Conservation (phyloP, 2,329 filamentous ascomycete genomes). For the Achaetomium macrosporum region DNA sequence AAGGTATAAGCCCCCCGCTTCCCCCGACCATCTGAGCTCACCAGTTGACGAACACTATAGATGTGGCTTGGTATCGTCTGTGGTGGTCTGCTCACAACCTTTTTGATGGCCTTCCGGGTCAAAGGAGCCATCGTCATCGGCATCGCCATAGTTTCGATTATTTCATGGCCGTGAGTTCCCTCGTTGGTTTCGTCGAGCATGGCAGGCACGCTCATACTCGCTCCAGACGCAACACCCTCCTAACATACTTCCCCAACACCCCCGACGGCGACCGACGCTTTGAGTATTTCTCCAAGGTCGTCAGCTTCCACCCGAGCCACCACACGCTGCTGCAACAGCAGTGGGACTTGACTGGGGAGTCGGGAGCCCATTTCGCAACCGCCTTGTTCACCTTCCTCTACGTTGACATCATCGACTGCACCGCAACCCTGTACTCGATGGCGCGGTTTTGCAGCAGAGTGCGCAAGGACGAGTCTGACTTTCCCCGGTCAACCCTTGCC, state of each 20-base stretch:
- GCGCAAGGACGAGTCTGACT: constrained; percentile 61
- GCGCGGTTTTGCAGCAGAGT: constrained; percentile 62
- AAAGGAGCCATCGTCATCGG: constrained; percentile 71
- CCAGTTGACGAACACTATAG: constrained; percentile 31
- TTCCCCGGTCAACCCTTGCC: constrained; percentile 76
- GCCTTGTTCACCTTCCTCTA: constrained; percentile 74
- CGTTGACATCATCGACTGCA: constrained; percentile 73
- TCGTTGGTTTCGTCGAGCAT: neutral
- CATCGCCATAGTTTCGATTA: constrained; percentile 63
- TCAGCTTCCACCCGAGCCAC: constrained; percentile 65
- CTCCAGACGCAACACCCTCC: constrained; percentile 54
- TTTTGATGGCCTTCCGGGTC: constrained; percentile 73
- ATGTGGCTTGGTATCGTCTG: constrained; percentile 83
- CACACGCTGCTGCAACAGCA: constrained; percentile 58
- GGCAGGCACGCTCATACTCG: constrained; percentile 7
- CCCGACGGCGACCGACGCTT: constrained; percentile 58
- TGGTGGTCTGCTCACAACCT: constrained; percentile 70
- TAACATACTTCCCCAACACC: constrained; percentile 69
- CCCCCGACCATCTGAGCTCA: neutral
- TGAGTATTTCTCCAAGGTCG: constrained; percentile 67
- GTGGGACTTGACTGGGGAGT: constrained; percentile 53
- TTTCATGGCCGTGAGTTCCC: constrained; percentile 63
- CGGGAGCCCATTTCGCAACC: constrained; percentile 58
- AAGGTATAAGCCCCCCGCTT: constrained; percentile 42
- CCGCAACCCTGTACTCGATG: constrained; percentile 76